Percentiles rank a stretch among this genome's conserved stretches.
Evolutionary conservation across 257 asterid species (phyloP).

Genomic region (Solanum lycopersicoides): DNA sequence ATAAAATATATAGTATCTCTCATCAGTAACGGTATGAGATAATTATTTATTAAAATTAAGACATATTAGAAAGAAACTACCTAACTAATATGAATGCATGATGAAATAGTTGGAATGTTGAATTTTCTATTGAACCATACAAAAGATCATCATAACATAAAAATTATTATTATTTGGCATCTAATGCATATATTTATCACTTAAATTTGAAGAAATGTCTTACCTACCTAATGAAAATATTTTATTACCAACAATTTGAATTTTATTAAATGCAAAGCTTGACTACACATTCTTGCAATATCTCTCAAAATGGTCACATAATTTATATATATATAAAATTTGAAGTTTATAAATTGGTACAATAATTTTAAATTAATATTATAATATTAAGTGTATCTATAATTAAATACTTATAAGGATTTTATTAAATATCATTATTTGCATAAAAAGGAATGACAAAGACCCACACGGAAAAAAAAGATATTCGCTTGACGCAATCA

Average conservation of each 20-base stretch:
- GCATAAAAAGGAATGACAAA: no score
- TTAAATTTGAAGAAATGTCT: not conserved
- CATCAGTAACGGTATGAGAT: fast-evolving
- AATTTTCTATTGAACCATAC: not conserved
- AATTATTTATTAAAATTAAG: not conserved
- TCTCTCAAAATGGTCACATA: not conserved
- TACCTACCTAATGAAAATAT: not conserved
- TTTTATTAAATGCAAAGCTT: no score
- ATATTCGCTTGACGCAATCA: not conserved
- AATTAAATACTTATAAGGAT: not conserved
- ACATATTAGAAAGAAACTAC: not conserved
- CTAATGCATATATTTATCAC: not conserved
- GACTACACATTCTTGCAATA: not conserved
- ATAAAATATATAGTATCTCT: not conserved
- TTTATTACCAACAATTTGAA: not conserved
- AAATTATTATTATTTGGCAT: not conserved
- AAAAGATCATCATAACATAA: not conserved
- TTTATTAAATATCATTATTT: not conserved
- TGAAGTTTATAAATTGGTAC: not conserved
- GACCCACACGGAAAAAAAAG: not conserved
- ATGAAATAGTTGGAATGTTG: not conserved
- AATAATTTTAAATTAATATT: not conserved
- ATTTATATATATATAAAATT: not conserved
- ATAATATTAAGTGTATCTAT: not conserved
- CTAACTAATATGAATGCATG: not conserved